Evolutionary conservation across 169 alveolate species (phyloP).

Genomic region (Babesia gibsoni): DNA sequence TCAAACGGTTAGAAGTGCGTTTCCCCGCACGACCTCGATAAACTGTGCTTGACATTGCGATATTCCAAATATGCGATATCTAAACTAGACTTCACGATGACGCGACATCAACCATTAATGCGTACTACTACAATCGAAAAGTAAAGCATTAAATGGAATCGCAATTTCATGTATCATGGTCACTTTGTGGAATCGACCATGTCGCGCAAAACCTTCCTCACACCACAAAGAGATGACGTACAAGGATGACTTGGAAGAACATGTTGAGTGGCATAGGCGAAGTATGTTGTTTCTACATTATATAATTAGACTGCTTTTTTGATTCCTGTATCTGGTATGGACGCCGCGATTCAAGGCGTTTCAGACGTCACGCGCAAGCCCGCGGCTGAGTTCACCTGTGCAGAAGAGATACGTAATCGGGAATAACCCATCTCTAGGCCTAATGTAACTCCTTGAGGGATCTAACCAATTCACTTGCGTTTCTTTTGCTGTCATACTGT

Average conservation of each 20-base stretch:
- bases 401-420: too few relatives aligned
- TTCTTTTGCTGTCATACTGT: too few relatives aligned
- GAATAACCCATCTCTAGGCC: too few relatives aligned
- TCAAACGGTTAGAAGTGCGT: conserved; percentile 20
- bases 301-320: too few relatives aligned
- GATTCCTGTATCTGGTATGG: too few relatives aligned
- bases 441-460: too few relatives aligned
- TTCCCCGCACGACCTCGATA: conserved; percentile 29
- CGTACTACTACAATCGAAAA: not conserved
- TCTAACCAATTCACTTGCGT: too few relatives aligned
- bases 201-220: conserved; percentile 16
- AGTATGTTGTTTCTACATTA: too few relatives aligned
- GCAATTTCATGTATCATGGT: not conserved
- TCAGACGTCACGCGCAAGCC: too few relatives aligned
- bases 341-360: too few relatives aligned
- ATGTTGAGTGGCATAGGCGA: not conserved
- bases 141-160: not conserved
- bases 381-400: too few relatives aligned
- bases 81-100: not conserved
- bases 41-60: conserved; percentile 38
- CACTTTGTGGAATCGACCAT: not conserved
- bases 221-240: conserved; percentile 30
- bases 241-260: not conserved
- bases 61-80: conserved; percentile 23
- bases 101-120: not conserved